Conservation (phyloP, 2,329 filamentous ascomycete species). For the Xylaria sp. region DNA sequence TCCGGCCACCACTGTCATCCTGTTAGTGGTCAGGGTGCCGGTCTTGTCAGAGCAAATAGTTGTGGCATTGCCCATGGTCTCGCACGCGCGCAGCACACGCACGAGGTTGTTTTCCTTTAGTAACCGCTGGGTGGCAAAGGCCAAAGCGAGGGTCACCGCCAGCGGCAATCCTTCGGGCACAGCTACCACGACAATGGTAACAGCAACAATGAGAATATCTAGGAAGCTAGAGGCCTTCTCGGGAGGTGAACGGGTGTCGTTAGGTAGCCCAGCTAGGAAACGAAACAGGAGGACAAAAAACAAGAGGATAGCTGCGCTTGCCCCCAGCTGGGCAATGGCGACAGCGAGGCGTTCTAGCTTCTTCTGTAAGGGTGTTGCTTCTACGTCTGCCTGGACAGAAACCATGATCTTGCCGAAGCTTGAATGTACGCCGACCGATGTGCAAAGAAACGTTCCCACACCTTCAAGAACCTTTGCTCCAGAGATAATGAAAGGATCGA, state of each 20-base stretch:
- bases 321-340: slow-evolving; percentile 64
- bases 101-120: slow-evolving; percentile 77
- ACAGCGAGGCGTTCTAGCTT: slow-evolving; percentile 64
- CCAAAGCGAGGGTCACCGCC: slow-evolving; percentile 74
- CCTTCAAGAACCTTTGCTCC: slow-evolving; percentile 67
- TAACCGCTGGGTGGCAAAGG: slow-evolving; percentile 75
- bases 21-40: slow-evolving; percentile 78
- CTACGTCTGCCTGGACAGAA: slow-evolving; percentile 63
- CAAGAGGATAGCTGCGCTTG: slow-evolving; percentile 76
- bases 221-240: slow-evolving; percentile 72
- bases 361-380: slow-evolving; percentile 64
- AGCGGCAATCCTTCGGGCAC: slow-evolving; percentile 74
- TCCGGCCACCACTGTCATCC: slow-evolving; percentile 81
- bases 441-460: slow-evolving; percentile 64
- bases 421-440: slow-evolving; percentile 65
- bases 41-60: slow-evolving; percentile 86
- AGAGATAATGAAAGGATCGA: slow-evolving; percentile 73
- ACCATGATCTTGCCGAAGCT: slow-evolving; percentile 67
- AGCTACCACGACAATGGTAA: slow-evolving; percentile 76
- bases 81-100: slow-evolving; percentile 73
- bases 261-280: slow-evolving; percentile 72
- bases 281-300: slow-evolving; percentile 84
- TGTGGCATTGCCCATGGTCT: slow-evolving; percentile 78
- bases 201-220: slow-evolving; percentile 71
- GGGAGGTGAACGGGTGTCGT: slow-evolving; percentile 59